phyloP scores from a whole-genome alignment of 352 stramenopile genomes.

The Phytophthora megakarya region DNA sequence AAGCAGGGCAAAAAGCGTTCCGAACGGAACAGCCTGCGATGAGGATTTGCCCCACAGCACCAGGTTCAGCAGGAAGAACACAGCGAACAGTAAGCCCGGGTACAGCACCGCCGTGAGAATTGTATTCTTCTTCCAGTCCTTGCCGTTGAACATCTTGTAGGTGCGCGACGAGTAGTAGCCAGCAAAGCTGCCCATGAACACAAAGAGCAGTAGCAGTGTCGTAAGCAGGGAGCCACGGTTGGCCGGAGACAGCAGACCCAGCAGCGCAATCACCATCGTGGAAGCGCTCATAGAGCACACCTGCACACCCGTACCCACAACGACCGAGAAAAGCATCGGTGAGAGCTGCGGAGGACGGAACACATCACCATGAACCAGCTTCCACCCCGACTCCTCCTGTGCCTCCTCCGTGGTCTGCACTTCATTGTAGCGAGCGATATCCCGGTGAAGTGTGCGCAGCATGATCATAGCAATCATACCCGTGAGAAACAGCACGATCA shows the following conservation, averaged over 20 bases:
- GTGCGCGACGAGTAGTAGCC: constrained; percentile 96
- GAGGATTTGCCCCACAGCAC: constrained; percentile 91
- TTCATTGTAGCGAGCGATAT: constrained; percentile 98
- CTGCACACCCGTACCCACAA: constrained; percentile 96
- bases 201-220: constrained; percentile 97
- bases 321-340: constrained; percentile 95
- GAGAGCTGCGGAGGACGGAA: constrained; percentile 95
- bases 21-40: constrained; percentile 93
- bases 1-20: constrained; percentile 96
- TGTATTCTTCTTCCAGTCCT: constrained; percentile 97
- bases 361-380: constrained; percentile 97
- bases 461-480: constrained; percentile 99
- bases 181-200: constrained; percentile 97
- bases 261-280: constrained; percentile 95
- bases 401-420: constrained; percentile 94
- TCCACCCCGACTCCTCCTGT: constrained; percentile 96
- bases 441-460: constrained; percentile 97
- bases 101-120: constrained; percentile 96
- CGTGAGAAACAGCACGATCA: constrained; percentile 99
- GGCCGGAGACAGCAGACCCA: constrained; percentile 96
- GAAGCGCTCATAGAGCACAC: constrained; percentile 95
- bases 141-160: constrained; percentile 99
- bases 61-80: constrained; percentile 98
- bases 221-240: constrained; percentile 97
- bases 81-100: constrained; percentile 91